Evolutionary conservation across 129 eudicot genomes (phyloP).

Genomic region (Sambucus nigra): DNA sequence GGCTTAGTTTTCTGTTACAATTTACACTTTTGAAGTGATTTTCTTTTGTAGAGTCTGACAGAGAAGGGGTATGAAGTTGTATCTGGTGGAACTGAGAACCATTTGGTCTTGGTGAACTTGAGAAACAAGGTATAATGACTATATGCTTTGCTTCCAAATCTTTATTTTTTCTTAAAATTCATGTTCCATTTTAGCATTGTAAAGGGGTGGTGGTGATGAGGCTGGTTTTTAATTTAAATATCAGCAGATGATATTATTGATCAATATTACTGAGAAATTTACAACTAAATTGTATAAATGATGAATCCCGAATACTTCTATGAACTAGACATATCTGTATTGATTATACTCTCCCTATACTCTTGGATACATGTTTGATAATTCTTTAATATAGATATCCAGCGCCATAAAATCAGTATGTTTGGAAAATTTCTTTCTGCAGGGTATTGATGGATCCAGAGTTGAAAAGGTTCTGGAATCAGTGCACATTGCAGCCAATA

Average conservation of each 20-base stretch:
- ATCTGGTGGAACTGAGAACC: slow-evolving; percentile 96
- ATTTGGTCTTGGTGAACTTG: slow-evolving; percentile 80
- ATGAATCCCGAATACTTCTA: too few relatives aligned
- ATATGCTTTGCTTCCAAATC: neutral
- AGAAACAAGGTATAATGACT: slow-evolving; percentile 53
- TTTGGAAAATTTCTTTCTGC: slow-evolving; percentile 5
- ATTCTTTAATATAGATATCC: too few relatives aligned
- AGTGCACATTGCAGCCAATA: slow-evolving; percentile 92
- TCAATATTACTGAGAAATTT: too few relatives aligned
- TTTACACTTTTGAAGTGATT: slow-evolving; percentile 2
- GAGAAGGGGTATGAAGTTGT: slow-evolving; percentile 79
- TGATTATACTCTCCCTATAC: too few relatives aligned
- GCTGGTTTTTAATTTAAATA: neutral
- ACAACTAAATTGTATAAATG: too few relatives aligned
- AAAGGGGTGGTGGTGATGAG: neutral
- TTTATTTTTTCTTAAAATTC: neutral
- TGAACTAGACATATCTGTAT: too few relatives aligned
- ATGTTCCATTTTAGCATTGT: neutral
- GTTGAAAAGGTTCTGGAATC: slow-evolving; percentile 85
- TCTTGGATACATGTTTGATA: too few relatives aligned
- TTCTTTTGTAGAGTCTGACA: slow-evolving; percentile 51
- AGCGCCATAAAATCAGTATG: too few relatives aligned
- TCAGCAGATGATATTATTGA: neutral
- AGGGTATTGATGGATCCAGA: slow-evolving; percentile 97
- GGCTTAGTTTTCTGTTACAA: neutral